A percentile compares a stretch with the other conserved stretches of the same genome.
These are phyloP conservation scores for Candida michaelii DNA, from an alignment of 805 yeast species.

Conservation along the genomic window DNA sequence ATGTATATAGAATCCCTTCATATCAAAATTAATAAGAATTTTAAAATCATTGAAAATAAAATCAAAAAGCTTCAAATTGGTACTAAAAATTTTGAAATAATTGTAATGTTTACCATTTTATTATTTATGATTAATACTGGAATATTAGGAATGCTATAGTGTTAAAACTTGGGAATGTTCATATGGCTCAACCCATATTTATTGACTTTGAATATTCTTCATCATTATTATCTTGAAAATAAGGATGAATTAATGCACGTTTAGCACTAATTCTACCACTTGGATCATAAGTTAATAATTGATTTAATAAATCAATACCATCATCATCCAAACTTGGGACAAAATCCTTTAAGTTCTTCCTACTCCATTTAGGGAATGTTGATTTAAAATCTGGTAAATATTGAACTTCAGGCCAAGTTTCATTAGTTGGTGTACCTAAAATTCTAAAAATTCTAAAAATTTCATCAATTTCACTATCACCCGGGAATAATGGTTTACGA, in stretches of 20 bases:
- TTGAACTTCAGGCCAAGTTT: slow-evolving; percentile 91
- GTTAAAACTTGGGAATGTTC: too few species aligned
- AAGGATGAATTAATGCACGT: slow-evolving; percentile 87
- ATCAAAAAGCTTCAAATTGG: slow-evolving; percentile 6
- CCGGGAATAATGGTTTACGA: slow-evolving; percentile 93
- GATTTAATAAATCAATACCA: slow-evolving; percentile 81
- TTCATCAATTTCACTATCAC: slow-evolving; percentile 97
- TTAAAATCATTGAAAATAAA: slow-evolving; percentile 6
- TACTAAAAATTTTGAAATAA: slow-evolving; percentile 1
- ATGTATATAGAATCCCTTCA: slow-evolving; percentile 9
- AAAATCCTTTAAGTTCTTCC: slow-evolving; percentile 64
- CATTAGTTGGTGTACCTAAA: slow-evolving; percentile 92
- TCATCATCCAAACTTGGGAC: slow-evolving; percentile 80
- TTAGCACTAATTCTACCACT: slow-evolving; percentile 92
- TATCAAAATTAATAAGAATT: slow-evolving; percentile 3
- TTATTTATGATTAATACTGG: slow-evolving; percentile 1
- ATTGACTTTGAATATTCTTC: slow-evolving; percentile 34
- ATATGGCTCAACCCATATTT: slow-evolving; percentile 33
- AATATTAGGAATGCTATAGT: slow-evolving; percentile 3
- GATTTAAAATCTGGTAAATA: slow-evolving; percentile 90
- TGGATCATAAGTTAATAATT: slow-evolving; percentile 86
- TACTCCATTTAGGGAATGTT: slow-evolving; percentile 88
- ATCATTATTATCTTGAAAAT: slow-evolving; percentile 58
- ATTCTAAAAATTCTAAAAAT: slow-evolving; percentile 89
- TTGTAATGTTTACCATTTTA: neutral